Conservation (phyloP, 305 asterid genomes). For the Fraxinus floribunda region DNA sequence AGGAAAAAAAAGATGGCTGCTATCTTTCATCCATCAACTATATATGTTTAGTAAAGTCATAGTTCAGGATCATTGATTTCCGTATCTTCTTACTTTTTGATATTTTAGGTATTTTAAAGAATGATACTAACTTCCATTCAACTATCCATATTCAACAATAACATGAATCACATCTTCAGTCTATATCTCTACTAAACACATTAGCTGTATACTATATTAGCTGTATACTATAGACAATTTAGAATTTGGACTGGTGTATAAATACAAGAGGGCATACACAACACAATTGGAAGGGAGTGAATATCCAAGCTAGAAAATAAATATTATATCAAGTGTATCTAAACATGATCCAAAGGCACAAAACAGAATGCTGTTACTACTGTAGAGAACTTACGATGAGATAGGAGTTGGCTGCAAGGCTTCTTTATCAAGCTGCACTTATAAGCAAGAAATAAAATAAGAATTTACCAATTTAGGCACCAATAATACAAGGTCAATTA, state of each 20-base stretch:
- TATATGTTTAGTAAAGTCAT: background rate
- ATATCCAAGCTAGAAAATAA: background rate
- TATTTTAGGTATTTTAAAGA: background rate
- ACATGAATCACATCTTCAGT: conserved; percentile 2
- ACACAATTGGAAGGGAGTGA: background rate
- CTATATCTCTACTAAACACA: background rate
- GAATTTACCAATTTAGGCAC: background rate
- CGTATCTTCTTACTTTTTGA: background rate
- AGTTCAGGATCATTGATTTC: background rate
- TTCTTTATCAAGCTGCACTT: conserved; percentile 72
- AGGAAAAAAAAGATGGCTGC: background rate
- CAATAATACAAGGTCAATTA: background rate
- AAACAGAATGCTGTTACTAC: background rate
- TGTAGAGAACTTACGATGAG: conserved; percentile 63
- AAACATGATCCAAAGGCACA: background rate
- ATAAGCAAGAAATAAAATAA: conserved; percentile 22
- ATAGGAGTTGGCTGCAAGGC: conserved; percentile 73
- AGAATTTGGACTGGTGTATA: background rate
- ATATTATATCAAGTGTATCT: background rate
- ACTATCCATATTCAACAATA: background rate
- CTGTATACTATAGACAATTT: background rate
- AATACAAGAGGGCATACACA: background rate
- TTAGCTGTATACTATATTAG: conserved; percentile 4
- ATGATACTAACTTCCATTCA: background rate
- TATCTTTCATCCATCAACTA: background rate